phyloP scores from a whole-genome alignment of 2,329 filamentous ascomycete species.

The Ceratocystis variospora region DNA sequence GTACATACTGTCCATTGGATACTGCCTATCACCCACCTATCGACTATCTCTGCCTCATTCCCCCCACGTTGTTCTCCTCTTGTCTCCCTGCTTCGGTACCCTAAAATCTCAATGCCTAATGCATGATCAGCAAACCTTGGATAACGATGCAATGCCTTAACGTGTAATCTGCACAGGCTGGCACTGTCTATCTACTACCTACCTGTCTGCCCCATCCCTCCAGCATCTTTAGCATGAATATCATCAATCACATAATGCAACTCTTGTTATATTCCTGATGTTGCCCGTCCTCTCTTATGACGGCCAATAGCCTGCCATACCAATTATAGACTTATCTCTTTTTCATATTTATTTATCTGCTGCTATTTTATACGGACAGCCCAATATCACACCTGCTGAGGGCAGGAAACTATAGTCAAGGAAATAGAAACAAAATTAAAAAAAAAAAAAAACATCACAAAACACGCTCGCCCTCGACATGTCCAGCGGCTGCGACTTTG shows the following conservation, averaged over 20 bases:
- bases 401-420: conserved; percentile 8
- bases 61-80: no score
- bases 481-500: no score
- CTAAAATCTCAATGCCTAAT: no score
- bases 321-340: neutral
- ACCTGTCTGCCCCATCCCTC: no score
- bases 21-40: no score
- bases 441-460: neutral
- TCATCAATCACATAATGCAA: neutral
- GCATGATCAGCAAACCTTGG: no score
- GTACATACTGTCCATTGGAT: neutral
- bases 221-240: no score
- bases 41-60: no score
- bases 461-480: neutral
- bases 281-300: neutral
- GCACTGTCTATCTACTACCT: no score
- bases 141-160: no score
- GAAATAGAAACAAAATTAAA: conserved; percentile 5
- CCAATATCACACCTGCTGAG: neutral
- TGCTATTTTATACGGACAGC: conserved; percentile 3
- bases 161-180: no score
- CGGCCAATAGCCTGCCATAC: neutral
- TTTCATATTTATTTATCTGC: conserved; percentile 4
- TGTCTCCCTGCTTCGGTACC: no score
- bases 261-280: neutral